Evolutionary conservation across 2,329 filamentous ascomycete genomes (phyloP).

Genomic region (Epicoccum nigrum): DNA sequence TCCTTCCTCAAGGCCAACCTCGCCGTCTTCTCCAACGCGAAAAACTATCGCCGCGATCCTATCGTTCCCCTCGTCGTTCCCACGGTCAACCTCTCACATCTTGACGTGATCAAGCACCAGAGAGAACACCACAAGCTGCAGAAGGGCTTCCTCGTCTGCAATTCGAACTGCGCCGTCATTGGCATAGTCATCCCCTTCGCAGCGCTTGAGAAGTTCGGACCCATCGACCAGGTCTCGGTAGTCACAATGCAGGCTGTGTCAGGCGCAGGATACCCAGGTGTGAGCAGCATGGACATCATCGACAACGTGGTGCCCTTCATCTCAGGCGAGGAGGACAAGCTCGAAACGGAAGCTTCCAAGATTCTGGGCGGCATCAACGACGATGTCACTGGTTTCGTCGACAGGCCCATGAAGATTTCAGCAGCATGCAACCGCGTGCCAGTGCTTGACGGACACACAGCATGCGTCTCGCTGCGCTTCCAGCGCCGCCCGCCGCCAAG

Average conservation of each 20-base stretch:
- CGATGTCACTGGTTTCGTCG: constrained; percentile 74
- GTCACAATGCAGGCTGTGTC: constrained; percentile 96
- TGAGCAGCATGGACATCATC: constrained; percentile 90
- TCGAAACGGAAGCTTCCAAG: constrained; percentile 93
- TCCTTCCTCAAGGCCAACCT: constrained; percentile 88
- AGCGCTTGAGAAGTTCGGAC: constrained; percentile 83
- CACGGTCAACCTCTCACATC: constrained; percentile 88
- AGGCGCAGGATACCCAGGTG: constrained; percentile 87
- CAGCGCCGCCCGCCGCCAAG: constrained; percentile 74
- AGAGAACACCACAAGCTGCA: constrained; percentile 72
- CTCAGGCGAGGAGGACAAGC: constrained; percentile 91
- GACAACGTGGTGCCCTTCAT: constrained; percentile 98
- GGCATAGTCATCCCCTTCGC: constrained; percentile 94
- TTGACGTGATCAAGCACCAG: constrained; percentile 89
- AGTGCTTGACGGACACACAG: constrained; percentile 94
- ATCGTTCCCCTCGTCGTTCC: constrained; percentile 92
- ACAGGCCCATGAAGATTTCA: constrained; percentile 79
- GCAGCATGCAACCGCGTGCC: constrained; percentile 92
- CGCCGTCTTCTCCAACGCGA: constrained; percentile 95
- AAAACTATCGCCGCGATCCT: constrained; percentile 92
- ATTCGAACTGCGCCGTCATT: constrained; percentile 97
- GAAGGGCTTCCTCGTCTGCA: constrained; percentile 94
- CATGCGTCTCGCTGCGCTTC: constrained; percentile 89
- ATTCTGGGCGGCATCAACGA: constrained; percentile 80
- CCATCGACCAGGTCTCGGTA: constrained; percentile 76